Percentiles rank a stretch among this genome's conserved stretches.
Conservation (phyloP, 2,329 filamentous ascomycete genomes). For the Colletotrichum graminicola region DNA sequence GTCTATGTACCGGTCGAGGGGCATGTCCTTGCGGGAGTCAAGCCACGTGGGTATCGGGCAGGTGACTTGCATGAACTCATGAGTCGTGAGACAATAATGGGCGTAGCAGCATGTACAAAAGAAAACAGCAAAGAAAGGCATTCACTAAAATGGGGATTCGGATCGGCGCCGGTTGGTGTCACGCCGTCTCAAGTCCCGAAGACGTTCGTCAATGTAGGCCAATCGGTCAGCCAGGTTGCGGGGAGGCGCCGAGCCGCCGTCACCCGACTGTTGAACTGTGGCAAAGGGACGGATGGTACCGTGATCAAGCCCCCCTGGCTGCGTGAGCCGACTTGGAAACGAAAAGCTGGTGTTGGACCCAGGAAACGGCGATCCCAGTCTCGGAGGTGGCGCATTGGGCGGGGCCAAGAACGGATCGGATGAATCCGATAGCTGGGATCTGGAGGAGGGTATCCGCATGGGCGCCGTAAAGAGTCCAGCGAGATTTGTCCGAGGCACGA, state of each 20-base stretch:
- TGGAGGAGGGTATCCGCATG: constrained; percentile 26
- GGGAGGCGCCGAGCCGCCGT: constrained; percentile 52
- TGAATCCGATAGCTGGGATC: constrained; percentile 6
- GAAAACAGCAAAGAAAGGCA: constrained; percentile 8
- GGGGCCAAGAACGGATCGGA: constrained; percentile 39
- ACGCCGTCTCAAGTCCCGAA: constrained; percentile 65
- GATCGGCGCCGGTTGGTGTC: constrained; percentile 58
- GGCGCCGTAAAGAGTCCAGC: constrained; percentile 53
- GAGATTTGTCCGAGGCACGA: constrained; percentile 58
- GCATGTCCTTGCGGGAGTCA: constrained; percentile 38
- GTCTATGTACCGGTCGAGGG: constrained; percentile 40
- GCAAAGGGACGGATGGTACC: constrained; percentile 65
- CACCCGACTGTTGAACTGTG: constrained; percentile 64
- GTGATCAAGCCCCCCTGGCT: constrained; percentile 59
- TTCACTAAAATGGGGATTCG: constrained; percentile 61
- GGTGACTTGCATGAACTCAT: constrained; percentile 38
- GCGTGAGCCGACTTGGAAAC: constrained; percentile 69
- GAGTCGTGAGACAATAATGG: constrained; percentile 40
- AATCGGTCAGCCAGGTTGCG: constrained; percentile 64
- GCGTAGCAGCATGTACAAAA: constrained; percentile 45
- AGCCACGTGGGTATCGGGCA: constrained; percentile 36
- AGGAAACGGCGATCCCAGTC: constrained; percentile 71
- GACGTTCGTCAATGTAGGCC: constrained; percentile 69
- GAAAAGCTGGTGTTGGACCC: constrained; percentile 65
- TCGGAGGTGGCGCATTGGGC: constrained; percentile 56